Evolutionary conservation across 2,329 filamentous ascomycete genomes (phyloP).

Genomic region (Phaeosphaeria sp.): DNA sequence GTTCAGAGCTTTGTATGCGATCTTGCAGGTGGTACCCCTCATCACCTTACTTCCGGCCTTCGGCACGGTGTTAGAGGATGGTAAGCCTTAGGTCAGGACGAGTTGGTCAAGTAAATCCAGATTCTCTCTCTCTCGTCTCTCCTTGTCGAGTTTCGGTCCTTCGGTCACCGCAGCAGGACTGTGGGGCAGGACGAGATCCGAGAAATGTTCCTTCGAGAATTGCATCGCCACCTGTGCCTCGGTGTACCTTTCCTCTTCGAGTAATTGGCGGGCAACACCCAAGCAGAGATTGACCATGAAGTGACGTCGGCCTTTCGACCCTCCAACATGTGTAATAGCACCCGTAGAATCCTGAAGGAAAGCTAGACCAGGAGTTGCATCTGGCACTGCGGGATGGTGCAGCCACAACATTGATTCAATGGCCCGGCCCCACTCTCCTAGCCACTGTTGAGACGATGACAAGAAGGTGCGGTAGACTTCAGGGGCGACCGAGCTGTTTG

Average conservation of each 20-base stretch:
- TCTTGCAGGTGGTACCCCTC: no score
- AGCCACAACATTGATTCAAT: constrained; percentile 38
- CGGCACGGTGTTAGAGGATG: no score
- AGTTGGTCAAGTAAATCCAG: constrained; percentile 36
- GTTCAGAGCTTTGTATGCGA: no score
- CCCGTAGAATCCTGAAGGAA: constrained; percentile 33
- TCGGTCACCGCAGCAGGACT: constrained; percentile 6
- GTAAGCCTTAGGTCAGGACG: constrained; percentile 21
- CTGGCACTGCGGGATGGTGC: constrained; percentile 33
- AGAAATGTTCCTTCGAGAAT: constrained; percentile 38
- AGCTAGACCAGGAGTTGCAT: constrained; percentile 24
- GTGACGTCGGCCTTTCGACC: constrained; percentile 16
- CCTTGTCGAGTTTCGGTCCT: constrained; percentile 4
- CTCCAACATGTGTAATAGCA: constrained; percentile 15
- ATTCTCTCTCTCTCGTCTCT: constrained; percentile 24
- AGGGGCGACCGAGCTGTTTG: constrained; percentile 7
- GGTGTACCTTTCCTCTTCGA: constrained; percentile 34
- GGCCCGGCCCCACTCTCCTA: constrained; percentile 24
- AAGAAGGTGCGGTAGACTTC: constrained; percentile 36
- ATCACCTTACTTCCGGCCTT: no score
- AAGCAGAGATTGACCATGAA: constrained; percentile 41
- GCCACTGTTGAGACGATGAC: constrained; percentile 27
- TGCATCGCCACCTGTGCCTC: constrained; percentile 40
- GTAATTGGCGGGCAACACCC: constrained; percentile 35
- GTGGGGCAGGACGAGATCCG: constrained; percentile 35